Evolutionary conservation across 2,329 filamentous ascomycete species (phyloP), one percentile per base, ranked within the genome.

Genomic region (Botryotinia narcissicola): DNA sequence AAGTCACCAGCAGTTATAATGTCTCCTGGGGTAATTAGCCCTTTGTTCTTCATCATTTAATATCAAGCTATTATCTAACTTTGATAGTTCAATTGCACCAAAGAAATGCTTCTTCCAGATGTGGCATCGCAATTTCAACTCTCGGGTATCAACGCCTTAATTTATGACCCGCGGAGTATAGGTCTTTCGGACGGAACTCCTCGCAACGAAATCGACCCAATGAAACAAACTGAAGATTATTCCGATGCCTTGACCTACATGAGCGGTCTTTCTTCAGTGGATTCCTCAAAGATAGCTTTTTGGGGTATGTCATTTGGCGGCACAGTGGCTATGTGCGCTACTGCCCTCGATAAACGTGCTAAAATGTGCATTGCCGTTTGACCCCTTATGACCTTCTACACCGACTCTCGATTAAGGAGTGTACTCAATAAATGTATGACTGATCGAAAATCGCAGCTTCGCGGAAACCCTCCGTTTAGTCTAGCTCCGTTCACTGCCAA

Each of bases 251-350:
- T 80, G 70, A 78, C 76, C 10, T 81, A 83, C 74, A 82, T 82
- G 14, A 80, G 83, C 48, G 82, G 80, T 16, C 73, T 76, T 16
- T 61, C 75, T 3, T 76, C 81, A 40, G 80, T 84, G 5, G 79
- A 83, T 72, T 48, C 77, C 0, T 71, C 75, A 16, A 76, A 76
- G n/a, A 82, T 84, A 63, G 81, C 76, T 25, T 77, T 83, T 48
- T 84, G 82, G 81, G 83, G 83, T 6, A 77, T 78, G 63, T 80
- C 80, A 22, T 81, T 82, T 74, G 78, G 77, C 60, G 83, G 81
- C 18, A 82, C 80, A 16, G 79, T 83, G 74, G 81, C 81, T 12
- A 74, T 84, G 1, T 78, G 75, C 44, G 79, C 83, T 40, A 83
- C 80, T 25, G 83, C 83, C 9, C 75, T 81, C 0, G 83, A 85